Evolutionary conservation across 2,329 filamentous ascomycete species (phyloP).

Genomic region (Fusarium gaditjirri): DNA sequence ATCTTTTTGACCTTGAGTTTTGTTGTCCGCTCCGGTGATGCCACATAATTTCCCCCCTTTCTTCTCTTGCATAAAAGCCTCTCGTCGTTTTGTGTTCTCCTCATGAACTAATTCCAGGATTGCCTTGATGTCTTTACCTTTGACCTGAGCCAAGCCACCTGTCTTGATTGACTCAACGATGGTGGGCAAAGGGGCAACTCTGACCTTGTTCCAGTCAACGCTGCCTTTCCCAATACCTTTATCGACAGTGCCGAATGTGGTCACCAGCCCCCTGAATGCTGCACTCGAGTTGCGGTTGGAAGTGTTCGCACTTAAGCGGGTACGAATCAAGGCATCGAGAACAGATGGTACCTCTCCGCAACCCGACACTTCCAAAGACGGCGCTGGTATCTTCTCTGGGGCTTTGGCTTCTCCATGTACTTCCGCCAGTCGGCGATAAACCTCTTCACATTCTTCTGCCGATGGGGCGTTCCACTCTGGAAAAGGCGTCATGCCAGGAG

Average conservation of each 20-base stretch:
- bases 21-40: constrained; percentile 32
- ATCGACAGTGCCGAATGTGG: constrained; percentile 38
- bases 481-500: constrained; percentile 43
- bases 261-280: constrained; percentile 42
- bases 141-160: constrained; percentile 52
- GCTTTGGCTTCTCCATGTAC: constrained; percentile 42
- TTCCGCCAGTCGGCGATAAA: constrained; percentile 36
- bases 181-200: constrained; percentile 53
- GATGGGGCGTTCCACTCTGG: constrained; percentile 42
- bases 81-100: constrained; percentile 38
- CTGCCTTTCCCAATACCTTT: constrained; percentile 43
- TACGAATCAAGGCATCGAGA: constrained; percentile 43
- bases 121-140: constrained; percentile 43
- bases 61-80: constrained; percentile 42
- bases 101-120: constrained; percentile 43
- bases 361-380: constrained; percentile 43
- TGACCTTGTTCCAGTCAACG: constrained; percentile 44
- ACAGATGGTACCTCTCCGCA: constrained; percentile 44
- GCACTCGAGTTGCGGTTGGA: constrained; percentile 44
- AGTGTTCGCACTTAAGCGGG: constrained; percentile 43
- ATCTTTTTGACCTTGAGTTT: constrained; percentile 44
- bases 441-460: constrained; percentile 35
- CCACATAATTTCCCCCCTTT: constrained; percentile 23
- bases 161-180: constrained; percentile 69
- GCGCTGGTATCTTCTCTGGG: constrained; percentile 43